Conservation (phyloP, 163 green algal genomes). For the Chloromonas sp. region DNA sequence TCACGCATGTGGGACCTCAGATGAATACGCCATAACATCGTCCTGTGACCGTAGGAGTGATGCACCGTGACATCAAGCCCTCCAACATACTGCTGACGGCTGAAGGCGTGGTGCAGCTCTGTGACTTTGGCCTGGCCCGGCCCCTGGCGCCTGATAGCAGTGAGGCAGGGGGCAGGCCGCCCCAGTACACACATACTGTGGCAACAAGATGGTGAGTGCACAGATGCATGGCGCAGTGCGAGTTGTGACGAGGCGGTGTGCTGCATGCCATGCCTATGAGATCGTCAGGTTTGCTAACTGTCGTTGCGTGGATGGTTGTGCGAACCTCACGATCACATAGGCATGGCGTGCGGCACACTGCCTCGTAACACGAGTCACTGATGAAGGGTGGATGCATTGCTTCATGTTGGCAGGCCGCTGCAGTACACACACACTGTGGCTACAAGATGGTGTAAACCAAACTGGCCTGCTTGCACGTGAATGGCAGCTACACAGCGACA, state of each 20-base stretch:
- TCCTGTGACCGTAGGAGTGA: slow-evolving; percentile 15
- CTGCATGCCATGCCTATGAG: too few relatives aligned
- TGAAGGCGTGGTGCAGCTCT: slow-evolving; percentile 41
- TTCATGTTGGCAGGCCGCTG: background rate
- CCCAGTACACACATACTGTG: slow-evolving; percentile 44
- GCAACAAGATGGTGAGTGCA: slow-evolving; percentile 38
- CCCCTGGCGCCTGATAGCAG: background rate
- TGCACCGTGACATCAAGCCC: slow-evolving; percentile 60
- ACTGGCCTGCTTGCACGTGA: too few relatives aligned
- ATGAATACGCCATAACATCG: too few relatives aligned
- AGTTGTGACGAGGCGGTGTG: too few relatives aligned
- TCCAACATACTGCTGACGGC: slow-evolving; percentile 49
- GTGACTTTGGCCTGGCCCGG: slow-evolving; percentile 49
- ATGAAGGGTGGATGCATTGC: too few relatives aligned
- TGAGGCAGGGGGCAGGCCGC: background rate
- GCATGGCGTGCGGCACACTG: too few relatives aligned
- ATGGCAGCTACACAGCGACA: too few relatives aligned
- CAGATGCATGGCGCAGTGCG: background rate
- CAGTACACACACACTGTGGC: slow-evolving; percentile 47
- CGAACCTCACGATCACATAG: too few relatives aligned
- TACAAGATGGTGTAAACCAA: slow-evolving; percentile 30
- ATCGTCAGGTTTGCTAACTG: too few relatives aligned
- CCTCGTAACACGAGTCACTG: too few relatives aligned
- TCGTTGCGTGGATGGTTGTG: too few relatives aligned
- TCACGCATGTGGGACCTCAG: too few relatives aligned